These are phyloP conservation scores for Aspergillus novofumigatus DNA, from an alignment of 2,329 filamentous ascomycete species.

Conservation along the genomic window DNA sequence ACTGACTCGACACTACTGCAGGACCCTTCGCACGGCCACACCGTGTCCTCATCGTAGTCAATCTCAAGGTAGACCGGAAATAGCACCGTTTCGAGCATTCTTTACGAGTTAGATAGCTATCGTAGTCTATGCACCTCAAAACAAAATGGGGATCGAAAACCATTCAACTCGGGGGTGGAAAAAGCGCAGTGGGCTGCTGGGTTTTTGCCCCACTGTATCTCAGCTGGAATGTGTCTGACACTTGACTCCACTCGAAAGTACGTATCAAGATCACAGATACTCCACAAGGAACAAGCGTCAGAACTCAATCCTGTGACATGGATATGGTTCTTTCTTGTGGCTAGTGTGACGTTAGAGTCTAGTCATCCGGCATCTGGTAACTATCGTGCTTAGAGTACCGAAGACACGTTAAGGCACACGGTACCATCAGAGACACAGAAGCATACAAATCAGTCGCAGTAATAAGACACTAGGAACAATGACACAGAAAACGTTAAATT, in stretches of 20 bases:
- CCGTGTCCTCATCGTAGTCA: no score
- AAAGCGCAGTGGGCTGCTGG: background rate
- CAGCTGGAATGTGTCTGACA: background rate
- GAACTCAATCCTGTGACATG: background rate
- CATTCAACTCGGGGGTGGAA: background rate
- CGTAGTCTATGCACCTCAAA: background rate
- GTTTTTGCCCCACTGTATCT: background rate
- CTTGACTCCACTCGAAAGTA: background rate
- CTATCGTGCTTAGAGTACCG: background rate
- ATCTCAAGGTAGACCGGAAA: no score
- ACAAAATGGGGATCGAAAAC: background rate
- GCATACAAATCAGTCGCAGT: background rate
- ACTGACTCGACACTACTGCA: background rate
- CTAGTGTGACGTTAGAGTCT: background rate
- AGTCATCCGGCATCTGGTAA: no score
- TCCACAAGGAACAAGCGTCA: background rate
- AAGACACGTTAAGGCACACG: no score
- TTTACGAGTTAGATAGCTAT: background rate
- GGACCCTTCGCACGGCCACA: background rate
- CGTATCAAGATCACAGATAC: background rate
- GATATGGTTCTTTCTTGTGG: background rate
- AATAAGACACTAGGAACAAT: background rate
- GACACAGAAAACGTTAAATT: background rate
- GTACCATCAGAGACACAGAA: background rate
- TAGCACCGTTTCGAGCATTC: background rate